Evolutionary conservation across 257 asterid species (phyloP).

Genomic region (Lithospermum erythrorhizon): DNA sequence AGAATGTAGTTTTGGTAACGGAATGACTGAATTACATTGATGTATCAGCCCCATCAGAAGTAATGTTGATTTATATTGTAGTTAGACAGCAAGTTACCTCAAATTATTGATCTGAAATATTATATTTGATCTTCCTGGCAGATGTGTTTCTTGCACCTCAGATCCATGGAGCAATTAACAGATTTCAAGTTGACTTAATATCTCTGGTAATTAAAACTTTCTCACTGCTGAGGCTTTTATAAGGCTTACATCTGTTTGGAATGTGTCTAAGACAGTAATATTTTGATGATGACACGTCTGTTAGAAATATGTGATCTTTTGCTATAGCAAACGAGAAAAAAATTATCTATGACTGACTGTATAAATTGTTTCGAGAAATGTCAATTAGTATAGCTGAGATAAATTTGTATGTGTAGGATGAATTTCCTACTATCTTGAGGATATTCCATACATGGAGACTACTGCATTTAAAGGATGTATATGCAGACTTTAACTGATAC

Average conservation of each 20-base stretch:
- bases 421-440: conserved; percentile 39
- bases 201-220: conserved; percentile 29
- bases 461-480: conserved; percentile 41
- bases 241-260: no score
- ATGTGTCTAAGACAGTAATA: no score
- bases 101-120: background rate
- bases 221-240: background rate
- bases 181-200: conserved; percentile 49
- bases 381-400: background rate
- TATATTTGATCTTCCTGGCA: conserved; percentile 37
- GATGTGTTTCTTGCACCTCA: conserved; percentile 75
- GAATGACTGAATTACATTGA: no score
- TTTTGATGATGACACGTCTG: no score
- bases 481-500: conserved; percentile 57
- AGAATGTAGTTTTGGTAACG: no score
- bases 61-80: no score
- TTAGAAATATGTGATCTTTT: no score
- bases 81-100: background rate
- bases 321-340: no score
- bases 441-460: conserved; percentile 27
- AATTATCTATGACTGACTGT: no score
- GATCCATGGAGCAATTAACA: conserved; percentile 42
- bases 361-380: background rate
- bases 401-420: conserved; percentile 22
- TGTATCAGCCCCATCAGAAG: no score